Evolutionary conservation across 768 basidiomycete species (phyloP).

Genomic region (Suillus ampliporus): DNA sequence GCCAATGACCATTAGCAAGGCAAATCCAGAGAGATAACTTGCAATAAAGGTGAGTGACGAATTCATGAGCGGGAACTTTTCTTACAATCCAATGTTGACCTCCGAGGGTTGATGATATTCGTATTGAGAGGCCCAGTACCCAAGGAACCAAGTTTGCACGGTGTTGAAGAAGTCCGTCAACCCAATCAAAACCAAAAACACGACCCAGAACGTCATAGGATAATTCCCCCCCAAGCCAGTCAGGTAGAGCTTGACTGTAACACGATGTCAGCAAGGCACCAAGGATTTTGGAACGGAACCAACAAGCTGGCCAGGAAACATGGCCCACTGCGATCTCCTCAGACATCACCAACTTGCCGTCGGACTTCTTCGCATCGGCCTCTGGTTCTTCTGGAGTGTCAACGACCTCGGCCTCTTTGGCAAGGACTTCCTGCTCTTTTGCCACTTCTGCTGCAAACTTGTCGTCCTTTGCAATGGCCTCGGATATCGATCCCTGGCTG

Average conservation of each 20-base stretch:
- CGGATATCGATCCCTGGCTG: constrained; percentile 55
- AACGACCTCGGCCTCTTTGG: constrained; percentile 23
- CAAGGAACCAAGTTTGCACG: constrained; percentile 49
- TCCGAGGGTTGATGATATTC: constrained; percentile 36
- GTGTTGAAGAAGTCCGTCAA: constrained; percentile 27
- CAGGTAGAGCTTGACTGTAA: constrained; percentile 37
- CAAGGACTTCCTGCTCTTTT: constrained; percentile 20
- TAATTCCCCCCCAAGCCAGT: constrained; percentile 30
- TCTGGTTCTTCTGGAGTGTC: constrained; percentile 25
- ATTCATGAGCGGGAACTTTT: neutral
- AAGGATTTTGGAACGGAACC: constrained; percentile 16
- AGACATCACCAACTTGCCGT: constrained; percentile 65
- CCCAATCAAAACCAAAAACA: constrained; percentile 23
- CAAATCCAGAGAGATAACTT: constrained; percentile 58
- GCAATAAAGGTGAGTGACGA: neutral
- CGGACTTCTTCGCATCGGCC: constrained; percentile 24
- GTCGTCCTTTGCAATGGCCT: constrained; percentile 48
- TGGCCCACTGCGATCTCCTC: constrained; percentile 70
- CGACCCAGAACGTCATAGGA: constrained; percentile 39
- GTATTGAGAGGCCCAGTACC: constrained; percentile 52
- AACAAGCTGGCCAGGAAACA: constrained; percentile 55
- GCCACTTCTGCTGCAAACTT: constrained; percentile 29
- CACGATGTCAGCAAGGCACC: constrained; percentile 28
- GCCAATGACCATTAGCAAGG: constrained; percentile 39
- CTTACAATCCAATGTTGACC: constrained; percentile 42